These are phyloP conservation scores for Kernera saxatilis DNA, from an alignment of 345 rosid species.

Conservation along the genomic window DNA sequence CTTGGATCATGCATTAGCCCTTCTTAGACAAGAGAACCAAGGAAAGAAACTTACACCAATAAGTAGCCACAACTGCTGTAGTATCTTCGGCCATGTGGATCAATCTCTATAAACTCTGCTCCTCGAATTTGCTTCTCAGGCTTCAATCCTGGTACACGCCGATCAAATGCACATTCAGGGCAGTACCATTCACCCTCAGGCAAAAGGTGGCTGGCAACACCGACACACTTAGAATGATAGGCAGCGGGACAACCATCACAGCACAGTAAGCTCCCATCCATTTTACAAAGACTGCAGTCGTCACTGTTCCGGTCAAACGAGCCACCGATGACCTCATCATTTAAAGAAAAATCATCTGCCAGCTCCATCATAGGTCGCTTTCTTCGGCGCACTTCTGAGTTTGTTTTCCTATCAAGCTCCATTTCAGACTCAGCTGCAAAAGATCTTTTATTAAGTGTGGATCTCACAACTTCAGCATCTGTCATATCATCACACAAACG, in stretches of 20 bases:
- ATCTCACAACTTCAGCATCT: conserved; percentile 66
- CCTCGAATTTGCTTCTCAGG: conserved; percentile 64
- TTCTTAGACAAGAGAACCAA: conserved; percentile 6
- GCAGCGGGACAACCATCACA: conserved; percentile 99
- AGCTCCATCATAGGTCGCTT: conserved; percentile 43
- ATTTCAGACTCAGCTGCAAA: conserved; percentile 55
- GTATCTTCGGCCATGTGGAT: conserved; percentile 68
- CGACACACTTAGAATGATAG: conserved; percentile 93
- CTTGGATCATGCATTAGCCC: conserved; percentile 8
- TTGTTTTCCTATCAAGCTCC: conserved; percentile 53
- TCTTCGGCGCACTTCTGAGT: conserved; percentile 48
- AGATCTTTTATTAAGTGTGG: conserved; percentile 71
- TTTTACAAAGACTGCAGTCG: conserved; percentile 91
- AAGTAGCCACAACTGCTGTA: conserved; percentile 80
- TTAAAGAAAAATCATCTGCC: conserved; percentile 41
- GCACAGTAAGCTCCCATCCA: conserved; percentile 92
- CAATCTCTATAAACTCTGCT: conserved; percentile 79
- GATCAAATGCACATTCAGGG: conserved; percentile 82
- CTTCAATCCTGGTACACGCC: conserved; percentile 47
- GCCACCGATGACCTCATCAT: conserved; percentile 52
- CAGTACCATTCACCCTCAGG: conserved; percentile 98
- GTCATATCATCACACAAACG: conserved; percentile 78
- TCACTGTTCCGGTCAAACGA: conserved; percentile 77
- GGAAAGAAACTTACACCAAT: conserved; percentile 75
- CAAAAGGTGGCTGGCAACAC: conserved; percentile 71